Conservation (phyloP, 352 stramenopile species). For the Plasmopara halstedii region DNA sequence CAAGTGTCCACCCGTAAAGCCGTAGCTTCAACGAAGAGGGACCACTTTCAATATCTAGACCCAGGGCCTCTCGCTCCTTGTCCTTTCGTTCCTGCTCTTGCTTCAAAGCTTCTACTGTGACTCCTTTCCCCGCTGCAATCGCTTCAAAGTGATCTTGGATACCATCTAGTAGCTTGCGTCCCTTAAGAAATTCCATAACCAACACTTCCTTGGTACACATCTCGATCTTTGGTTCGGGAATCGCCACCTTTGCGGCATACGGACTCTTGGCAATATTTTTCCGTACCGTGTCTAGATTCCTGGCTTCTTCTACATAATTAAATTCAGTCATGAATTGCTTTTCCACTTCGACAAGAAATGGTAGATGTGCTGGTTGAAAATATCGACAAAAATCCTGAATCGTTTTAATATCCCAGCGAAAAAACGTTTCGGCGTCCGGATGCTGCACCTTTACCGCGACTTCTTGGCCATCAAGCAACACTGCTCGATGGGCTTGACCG, state of each 20-base stretch:
- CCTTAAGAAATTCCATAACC: constrained; percentile 93
- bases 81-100: constrained; percentile 67
- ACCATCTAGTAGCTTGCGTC: constrained; percentile 76
- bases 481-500: constrained; percentile 72
- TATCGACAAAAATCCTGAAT: constrained; percentile 93
- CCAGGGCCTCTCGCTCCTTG: constrained; percentile 44
- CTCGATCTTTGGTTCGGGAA: constrained; percentile 82
- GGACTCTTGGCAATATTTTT: constrained; percentile 84
- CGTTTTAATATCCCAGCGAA: constrained; percentile 94
- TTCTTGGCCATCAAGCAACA: constrained; percentile 58
- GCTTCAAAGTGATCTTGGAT: constrained; percentile 88
- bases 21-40: constrained; percentile 50
- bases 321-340: constrained; percentile 98
- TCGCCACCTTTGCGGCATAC: constrained; percentile 57
- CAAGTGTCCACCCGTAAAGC: constrained; percentile 43
- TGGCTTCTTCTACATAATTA: constrained; percentile 91
- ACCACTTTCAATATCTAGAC: constrained; percentile 69
- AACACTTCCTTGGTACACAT: constrained; percentile 92
- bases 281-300: constrained; percentile 85
- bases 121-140: constrained; percentile 79
- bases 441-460: constrained; percentile 91
- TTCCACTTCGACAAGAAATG: constrained; percentile 92
- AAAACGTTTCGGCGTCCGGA: constrained; percentile 90
- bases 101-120: constrained; percentile 82
- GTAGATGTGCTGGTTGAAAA: constrained; percentile 92